Percentiles rank a stretch among this genome's conserved stretches.
Evolutionary conservation across 495 filamentous ascomycete genomes (phyloP).

Genomic region (Rostrohypoxylon terebratum): DNA sequence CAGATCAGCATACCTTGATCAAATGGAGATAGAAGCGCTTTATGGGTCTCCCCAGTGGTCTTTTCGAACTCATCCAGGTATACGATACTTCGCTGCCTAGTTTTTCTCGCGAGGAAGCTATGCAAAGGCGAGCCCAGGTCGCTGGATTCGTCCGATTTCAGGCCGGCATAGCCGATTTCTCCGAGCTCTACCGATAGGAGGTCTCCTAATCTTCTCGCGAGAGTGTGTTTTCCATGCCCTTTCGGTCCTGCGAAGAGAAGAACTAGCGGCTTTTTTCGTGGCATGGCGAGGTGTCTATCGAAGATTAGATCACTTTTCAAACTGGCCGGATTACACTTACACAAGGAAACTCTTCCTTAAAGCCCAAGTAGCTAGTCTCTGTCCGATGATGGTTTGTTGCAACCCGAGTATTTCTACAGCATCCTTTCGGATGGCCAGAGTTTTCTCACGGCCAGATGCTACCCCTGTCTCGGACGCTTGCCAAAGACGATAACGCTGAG

Average conservation of each 20-base stretch:
- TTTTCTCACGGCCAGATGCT: constrained; percentile 28
- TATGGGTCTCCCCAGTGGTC: constrained; percentile 56
- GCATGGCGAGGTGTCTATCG: constrained; percentile 34
- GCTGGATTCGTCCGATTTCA: constrained; percentile 51
- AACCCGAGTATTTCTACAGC: constrained; percentile 32
- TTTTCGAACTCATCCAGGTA: constrained; percentile 72
- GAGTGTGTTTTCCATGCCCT: constrained; percentile 66
- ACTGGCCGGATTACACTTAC: constrained; percentile 15
- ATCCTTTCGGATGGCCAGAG: constrained; percentile 21
- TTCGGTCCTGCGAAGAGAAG: constrained; percentile 62
- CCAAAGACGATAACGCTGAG: constrained; percentile 40
- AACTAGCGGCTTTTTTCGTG: constrained; percentile 51
- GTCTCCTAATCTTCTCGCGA: constrained; percentile 57
- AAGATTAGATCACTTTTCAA: not conserved
- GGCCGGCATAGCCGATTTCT: constrained; percentile 59
- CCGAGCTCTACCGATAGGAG: constrained; percentile 58
- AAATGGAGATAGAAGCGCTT: constrained; percentile 60
- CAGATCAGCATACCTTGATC: constrained; percentile 52
- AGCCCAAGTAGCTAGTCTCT: constrained; percentile 24
- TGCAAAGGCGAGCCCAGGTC: constrained; percentile 61
- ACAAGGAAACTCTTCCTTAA: constrained; percentile 33
- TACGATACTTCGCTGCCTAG: constrained; percentile 58
- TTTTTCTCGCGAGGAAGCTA: constrained; percentile 63
- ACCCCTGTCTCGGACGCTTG: constrained; percentile 21
- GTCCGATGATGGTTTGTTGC: constrained; percentile 32